A percentile compares a stretch with the other conserved stretches of the same genome.
phyloP scores from a whole-genome alignment of 2,329 filamentous ascomycete genomes.

The Chalara sp. region DNA sequence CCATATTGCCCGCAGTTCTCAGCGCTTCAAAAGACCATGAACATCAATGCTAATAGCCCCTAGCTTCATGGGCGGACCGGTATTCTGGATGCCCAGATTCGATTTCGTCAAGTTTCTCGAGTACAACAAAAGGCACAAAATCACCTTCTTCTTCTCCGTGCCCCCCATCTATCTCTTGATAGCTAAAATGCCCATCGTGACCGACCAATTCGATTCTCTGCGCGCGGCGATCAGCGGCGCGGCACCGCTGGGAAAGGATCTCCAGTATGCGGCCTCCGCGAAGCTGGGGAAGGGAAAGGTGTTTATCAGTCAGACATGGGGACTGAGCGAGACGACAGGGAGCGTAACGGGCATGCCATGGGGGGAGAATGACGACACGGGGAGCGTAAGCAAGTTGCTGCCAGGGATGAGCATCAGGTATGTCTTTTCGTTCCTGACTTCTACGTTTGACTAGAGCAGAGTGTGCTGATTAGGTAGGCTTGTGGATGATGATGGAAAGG shows the following conservation, averaged over 20 bases:
- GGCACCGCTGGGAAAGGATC: slow-evolving; percentile 47
- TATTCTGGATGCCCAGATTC: slow-evolving; percentile 60
- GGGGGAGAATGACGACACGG: slow-evolving; percentile 11
- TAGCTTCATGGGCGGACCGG: slow-evolving; percentile 35
- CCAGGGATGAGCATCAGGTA: slow-evolving; percentile 8
- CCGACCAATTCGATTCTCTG: slow-evolving; percentile 46
- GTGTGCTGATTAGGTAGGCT: slow-evolving; percentile 4
- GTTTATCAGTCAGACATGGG: slow-evolving; percentile 6
- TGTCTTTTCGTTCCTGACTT: not conserved
- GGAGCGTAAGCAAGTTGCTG: slow-evolving; percentile 10
- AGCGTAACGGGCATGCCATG: slow-evolving; percentile 26
- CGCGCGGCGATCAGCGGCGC: slow-evolving; percentile 44
- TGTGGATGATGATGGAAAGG: slow-evolving; percentile 13
- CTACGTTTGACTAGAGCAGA: no score
- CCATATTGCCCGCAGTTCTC: no score
- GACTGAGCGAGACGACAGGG: slow-evolving; percentile 28
- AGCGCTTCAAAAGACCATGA: no score
- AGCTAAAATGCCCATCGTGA: slow-evolving; percentile 47
- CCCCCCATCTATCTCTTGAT: slow-evolving; percentile 55
- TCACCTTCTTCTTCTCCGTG: slow-evolving; percentile 51
- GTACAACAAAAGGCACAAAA: slow-evolving; percentile 40
- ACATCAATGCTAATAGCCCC: no score
- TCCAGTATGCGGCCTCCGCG: slow-evolving; percentile 42
- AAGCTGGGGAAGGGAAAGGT: slow-evolving; percentile 54
- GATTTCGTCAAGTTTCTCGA: slow-evolving; percentile 48